Evolutionary conservation across 352 stramenopile species (phyloP).

Genomic region (Globisporangium echinulatum): DNA sequence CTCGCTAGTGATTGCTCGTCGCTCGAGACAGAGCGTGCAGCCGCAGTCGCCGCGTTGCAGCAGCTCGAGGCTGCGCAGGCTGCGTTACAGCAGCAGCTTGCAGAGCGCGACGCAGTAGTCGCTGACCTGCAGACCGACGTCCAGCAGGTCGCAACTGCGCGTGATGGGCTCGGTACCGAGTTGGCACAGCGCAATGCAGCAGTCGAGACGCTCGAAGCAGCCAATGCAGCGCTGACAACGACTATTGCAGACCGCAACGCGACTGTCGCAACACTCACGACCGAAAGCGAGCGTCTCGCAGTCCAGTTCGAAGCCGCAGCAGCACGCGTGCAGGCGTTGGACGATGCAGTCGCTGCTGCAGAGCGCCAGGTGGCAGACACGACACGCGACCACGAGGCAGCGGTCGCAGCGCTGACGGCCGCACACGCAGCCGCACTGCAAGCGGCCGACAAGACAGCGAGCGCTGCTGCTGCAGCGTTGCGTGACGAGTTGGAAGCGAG

Average conservation of each 20-base stretch:
- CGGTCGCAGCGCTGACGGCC: background rate
- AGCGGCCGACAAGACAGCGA: background rate
- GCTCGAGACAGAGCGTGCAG: no score
- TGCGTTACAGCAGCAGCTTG: no score
- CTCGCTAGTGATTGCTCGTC: no score
- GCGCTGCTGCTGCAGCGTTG: no score
- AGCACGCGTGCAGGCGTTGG: no score
- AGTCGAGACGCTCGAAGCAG: background rate
- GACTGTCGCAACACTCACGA: background rate
- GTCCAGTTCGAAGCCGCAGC: background rate
- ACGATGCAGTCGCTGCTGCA: background rate
- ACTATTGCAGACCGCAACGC: no score
- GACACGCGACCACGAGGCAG: background rate
- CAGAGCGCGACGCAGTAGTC: no score
- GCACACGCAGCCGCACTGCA: background rate
- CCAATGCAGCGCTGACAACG: no score
- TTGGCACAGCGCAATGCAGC: background rate
- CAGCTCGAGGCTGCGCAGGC: background rate
- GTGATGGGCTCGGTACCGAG: no score
- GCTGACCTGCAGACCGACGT: no score
- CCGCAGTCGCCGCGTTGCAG: background rate
- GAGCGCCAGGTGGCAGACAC: background rate
- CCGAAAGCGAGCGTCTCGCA: background rate
- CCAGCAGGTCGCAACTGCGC: no score
- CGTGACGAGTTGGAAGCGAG: constrained; percentile 1